Evolutionary conservation across 2,329 filamentous ascomycete species (phyloP).

Genomic region (Hymenoscyphus fraxineus): DNA sequence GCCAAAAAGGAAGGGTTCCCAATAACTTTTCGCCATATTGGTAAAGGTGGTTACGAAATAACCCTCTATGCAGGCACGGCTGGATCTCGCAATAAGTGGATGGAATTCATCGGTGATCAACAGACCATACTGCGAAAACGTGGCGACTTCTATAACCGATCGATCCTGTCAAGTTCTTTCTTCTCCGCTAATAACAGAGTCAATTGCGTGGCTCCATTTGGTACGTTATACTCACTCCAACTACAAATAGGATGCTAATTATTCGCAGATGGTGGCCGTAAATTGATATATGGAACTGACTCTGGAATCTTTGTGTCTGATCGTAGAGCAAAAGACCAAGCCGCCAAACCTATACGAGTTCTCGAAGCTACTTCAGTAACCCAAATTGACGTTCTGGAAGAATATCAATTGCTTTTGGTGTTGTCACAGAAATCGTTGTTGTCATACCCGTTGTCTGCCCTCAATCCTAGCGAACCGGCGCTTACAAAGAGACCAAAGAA

Average conservation of each 20-base stretch:
- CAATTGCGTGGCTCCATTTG: slow-evolving; percentile 90
- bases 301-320: slow-evolving; percentile 90
- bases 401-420: slow-evolving; percentile 87
- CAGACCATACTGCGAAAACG: slow-evolving; percentile 83
- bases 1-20: slow-evolving; percentile 78
- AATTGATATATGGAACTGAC: slow-evolving; percentile 91
- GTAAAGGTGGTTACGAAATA: slow-evolving; percentile 90
- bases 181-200: slow-evolving; percentile 71
- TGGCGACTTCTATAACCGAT: slow-evolving; percentile 85
- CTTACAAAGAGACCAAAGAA: slow-evolving; percentile 86
- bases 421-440: slow-evolving; percentile 89
- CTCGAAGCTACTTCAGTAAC: slow-evolving; percentile 85
- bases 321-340: slow-evolving; percentile 77
- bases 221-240: slow-evolving; percentile 46
- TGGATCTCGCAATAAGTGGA: slow-evolving; percentile 89
- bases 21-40: slow-evolving; percentile 93
- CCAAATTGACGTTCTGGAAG: slow-evolving; percentile 92
- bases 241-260: slow-evolving; percentile 25
- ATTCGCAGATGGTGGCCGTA: slow-evolving; percentile 77
- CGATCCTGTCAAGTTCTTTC: slow-evolving; percentile 55
- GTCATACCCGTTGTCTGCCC: slow-evolving; percentile 81
- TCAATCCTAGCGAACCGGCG: slow-evolving; percentile 79
- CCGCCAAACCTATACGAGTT: slow-evolving; percentile 71
- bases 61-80: slow-evolving; percentile 84
- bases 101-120: slow-evolving; percentile 89